Percentiles rank a stretch among this genome's conserved stretches.
These are phyloP conservation scores for Colletotrichum acutatum DNA, from an alignment of 2,329 filamentous ascomycete genomes.

Conservation along the genomic window DNA sequence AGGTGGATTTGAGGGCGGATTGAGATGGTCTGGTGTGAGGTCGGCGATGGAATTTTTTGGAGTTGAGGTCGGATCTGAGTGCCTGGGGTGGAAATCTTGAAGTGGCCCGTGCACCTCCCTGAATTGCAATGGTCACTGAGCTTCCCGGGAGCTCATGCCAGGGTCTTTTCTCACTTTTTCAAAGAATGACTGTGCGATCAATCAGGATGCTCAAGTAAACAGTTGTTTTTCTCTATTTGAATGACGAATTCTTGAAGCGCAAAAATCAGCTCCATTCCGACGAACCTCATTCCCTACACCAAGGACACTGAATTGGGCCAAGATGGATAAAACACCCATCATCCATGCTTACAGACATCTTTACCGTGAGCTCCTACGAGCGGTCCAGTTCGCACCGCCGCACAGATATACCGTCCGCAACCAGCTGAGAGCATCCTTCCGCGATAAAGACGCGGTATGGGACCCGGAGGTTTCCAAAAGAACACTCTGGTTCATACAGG, in stretches of 20 bases:
- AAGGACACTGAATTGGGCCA: not conserved
- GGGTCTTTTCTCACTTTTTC: not conserved
- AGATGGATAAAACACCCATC: not conserved
- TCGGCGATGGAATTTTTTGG: slow-evolving; percentile 34
- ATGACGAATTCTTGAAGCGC: too few species aligned
- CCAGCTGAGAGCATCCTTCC: slow-evolving; percentile 70
- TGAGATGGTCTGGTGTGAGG: slow-evolving; percentile 6
- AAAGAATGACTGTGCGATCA: not conserved
- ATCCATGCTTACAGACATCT: slow-evolving; percentile 76
- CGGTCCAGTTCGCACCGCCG: slow-evolving; percentile 77
- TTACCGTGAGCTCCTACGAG: slow-evolving; percentile 73
- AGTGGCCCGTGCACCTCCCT: slow-evolving; percentile 22
- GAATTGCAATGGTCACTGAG: slow-evolving; percentile 4
- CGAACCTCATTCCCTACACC: not conserved
- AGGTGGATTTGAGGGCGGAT: not conserved
- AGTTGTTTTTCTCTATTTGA: not conserved
- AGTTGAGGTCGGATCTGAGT: slow-evolving; percentile 27
- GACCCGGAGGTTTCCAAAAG: slow-evolving; percentile 66
- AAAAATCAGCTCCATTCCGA: not conserved
- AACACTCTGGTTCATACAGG: slow-evolving; percentile 77
- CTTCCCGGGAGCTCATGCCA: not conserved
- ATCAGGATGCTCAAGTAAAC: not conserved
- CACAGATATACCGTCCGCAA: slow-evolving; percentile 71
- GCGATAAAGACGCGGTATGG: slow-evolving; percentile 55
- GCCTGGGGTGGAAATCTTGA: slow-evolving; percentile 26